Percentiles rank a stretch among this genome's conserved stretches.
These are phyloP conservation scores for Pichia heedii DNA, from an alignment of 805 yeast genomes.

Conservation along the genomic window DNA sequence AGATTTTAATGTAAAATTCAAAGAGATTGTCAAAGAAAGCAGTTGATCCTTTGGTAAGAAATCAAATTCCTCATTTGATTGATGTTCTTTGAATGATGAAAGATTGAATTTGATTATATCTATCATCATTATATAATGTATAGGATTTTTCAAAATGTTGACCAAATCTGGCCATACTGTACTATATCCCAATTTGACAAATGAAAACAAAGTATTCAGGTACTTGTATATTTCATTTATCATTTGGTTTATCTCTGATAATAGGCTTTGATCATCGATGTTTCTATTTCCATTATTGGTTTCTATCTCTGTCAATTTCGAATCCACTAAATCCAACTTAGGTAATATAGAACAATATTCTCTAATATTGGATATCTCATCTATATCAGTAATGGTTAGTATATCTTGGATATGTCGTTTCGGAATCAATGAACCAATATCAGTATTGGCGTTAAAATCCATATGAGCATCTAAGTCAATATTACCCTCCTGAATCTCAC, in stretches of 20 bases:
- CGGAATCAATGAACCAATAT: no score
- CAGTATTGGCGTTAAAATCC: no score
- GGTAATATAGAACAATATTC: constrained; percentile 21
- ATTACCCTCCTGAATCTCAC: no score
- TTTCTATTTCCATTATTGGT: constrained; percentile 6
- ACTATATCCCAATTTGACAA: constrained; percentile 44
- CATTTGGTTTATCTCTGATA: constrained; percentile 26
- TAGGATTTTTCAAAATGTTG: constrained; percentile 49
- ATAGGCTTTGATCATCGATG: constrained; percentile 36
- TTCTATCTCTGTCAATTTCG: constrained; percentile 21
- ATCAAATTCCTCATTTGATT: constrained; percentile 24
- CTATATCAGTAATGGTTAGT: constrained; percentile 10
- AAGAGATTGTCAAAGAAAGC: constrained; percentile 67
- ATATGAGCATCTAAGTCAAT: no score
- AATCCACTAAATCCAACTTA: constrained; percentile 13
- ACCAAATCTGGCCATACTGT: constrained; percentile 66
- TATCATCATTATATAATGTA: constrained; percentile 45
- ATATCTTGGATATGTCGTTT: constrained; percentile 1
- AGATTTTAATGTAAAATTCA: constrained; percentile 29
- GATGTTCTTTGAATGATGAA: not conserved
- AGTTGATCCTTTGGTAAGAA: constrained; percentile 55
- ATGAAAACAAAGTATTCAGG: constrained; percentile 38
- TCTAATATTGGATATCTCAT: constrained; percentile 18
- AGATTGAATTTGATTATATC: constrained; percentile 1
- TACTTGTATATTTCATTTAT: constrained; percentile 2